Evolutionary conservation across 345 rosid genomes (phyloP).

Genomic region (Carallia brachiata): DNA sequence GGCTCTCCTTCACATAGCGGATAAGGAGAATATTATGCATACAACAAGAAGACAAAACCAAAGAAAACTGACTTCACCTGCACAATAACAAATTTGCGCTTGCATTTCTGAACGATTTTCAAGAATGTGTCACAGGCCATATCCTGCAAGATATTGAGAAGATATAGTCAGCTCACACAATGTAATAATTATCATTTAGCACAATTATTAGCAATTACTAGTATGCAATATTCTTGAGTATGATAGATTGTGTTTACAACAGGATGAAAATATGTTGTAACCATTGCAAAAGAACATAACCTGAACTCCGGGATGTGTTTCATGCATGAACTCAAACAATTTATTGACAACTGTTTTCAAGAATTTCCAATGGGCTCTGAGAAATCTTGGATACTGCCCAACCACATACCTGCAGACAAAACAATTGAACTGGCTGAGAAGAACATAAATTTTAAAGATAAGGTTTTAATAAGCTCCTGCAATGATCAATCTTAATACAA

Average conservation of each 20-base stretch:
- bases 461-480: no score
- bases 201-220: background rate
- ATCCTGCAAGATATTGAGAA: constrained; percentile 52
- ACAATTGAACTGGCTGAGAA: background rate
- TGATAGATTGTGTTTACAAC: background rate
- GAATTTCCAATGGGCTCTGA: constrained; percentile 99
- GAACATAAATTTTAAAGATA: no score
- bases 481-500: no score
- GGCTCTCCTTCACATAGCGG: background rate
- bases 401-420: constrained; percentile 85
- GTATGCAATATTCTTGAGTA: background rate
- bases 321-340: constrained; percentile 99
- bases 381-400: constrained; percentile 98
- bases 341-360: constrained; percentile 98
- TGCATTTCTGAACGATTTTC: constrained; percentile 99
- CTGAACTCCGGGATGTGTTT: constrained; percentile 99
- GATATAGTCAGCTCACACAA: background rate
- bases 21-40: background rate
- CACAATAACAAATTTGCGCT: constrained; percentile 84
- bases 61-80: constrained; percentile 49
- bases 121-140: constrained; percentile 99
- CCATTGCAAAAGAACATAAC: constrained; percentile 28
- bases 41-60: background rate
- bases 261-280: background rate
- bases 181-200: background rate